phyloP scores from a whole-genome alignment of 108 stramenopile genomes.

The Mediolabrus comicus region DNA sequence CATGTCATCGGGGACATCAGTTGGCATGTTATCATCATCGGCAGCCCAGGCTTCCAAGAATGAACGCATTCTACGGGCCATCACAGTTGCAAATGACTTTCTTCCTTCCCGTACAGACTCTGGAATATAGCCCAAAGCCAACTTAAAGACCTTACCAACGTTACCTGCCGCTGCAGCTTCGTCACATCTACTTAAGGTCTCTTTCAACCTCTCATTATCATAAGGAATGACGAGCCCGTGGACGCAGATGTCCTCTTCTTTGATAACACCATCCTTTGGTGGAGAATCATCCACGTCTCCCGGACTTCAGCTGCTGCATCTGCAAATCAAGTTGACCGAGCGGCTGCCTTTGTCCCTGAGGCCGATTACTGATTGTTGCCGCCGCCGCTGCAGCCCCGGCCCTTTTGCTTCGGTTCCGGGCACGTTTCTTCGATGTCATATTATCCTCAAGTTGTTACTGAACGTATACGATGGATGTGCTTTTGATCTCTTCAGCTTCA shows the following conservation, averaged over 20 bases:
- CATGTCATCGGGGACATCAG: not conserved
- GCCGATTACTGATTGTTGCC: not conserved
- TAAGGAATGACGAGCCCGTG: not conserved
- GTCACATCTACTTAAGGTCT: not conserved
- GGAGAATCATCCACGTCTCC: too few relatives aligned
- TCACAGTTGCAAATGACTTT: too few relatives aligned
- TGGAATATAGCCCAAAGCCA: not conserved
- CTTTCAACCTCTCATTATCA: not conserved
- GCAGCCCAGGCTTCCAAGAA: not conserved
- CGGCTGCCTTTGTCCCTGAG: too few relatives aligned
- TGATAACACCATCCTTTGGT: not conserved
- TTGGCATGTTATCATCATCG: too few relatives aligned
- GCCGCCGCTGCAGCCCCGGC: too few relatives aligned
- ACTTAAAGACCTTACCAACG: not conserved
- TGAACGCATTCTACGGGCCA: not conserved
- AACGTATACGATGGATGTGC: too few relatives aligned
- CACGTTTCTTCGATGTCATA: not conserved
- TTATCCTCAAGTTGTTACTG: too few relatives aligned
- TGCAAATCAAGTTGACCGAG: too few relatives aligned
- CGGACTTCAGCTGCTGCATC: too few relatives aligned
- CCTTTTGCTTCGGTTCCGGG: not conserved
- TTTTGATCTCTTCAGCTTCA: too few relatives aligned
- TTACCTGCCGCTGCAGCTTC: not conserved
- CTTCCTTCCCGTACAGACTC: not conserved
- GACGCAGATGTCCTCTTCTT: not conserved